Evolutionary conservation across 257 asterid genomes (phyloP), one percentile per base, ranked within the genome.

Genomic region (Leonotis leonurus): DNA sequence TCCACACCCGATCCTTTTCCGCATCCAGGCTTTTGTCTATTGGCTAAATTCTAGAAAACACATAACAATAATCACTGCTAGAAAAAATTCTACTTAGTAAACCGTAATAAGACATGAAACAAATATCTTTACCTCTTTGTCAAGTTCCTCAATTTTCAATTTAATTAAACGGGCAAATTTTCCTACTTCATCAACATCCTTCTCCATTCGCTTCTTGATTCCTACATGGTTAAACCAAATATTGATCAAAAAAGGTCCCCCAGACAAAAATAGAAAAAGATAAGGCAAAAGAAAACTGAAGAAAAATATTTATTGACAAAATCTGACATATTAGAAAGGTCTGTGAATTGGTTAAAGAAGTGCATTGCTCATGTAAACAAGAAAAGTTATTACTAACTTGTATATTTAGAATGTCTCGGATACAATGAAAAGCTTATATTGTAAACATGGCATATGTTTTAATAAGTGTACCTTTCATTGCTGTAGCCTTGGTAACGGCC

Each of bases 181-280:
- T 55, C 96, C 97, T 62, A 93, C 99, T 82, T 93, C 99, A 55
- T 89, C 99, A 40, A 93, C 96, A 79, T 93, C 97, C 70, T 87
- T 93, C 84, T 87, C 99, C 99, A 93, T 93, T 37, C 92, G 83
- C 77, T 89, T 89, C 88, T 89, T 93, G 73, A 93, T 93, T 58
- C 80, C 99, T 93, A 83, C 62, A 75, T 71, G 49, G 35, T 33
- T 14, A 55, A 43, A 35, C 7, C 11, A 33, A 52, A n/a, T 37
- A 36, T 6, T 36, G 44, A 36, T 35, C n/a, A 35, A 6, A 57
- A 56, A 67, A 33, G 7, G 29, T 7, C 37, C 24, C 17, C 14
- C 11, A 46, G 46, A n/a, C 3, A 33, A 25, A 33, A 60, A 16
- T 3, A 22, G 60, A 24, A 17, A 20, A 53, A 29, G 32, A 52